A percentile compares a stretch with the other conserved stretches of the same genome.
Evolutionary conservation across 805 yeast genomes (phyloP).

Genomic region (Martiniozyma abietophila): DNA sequence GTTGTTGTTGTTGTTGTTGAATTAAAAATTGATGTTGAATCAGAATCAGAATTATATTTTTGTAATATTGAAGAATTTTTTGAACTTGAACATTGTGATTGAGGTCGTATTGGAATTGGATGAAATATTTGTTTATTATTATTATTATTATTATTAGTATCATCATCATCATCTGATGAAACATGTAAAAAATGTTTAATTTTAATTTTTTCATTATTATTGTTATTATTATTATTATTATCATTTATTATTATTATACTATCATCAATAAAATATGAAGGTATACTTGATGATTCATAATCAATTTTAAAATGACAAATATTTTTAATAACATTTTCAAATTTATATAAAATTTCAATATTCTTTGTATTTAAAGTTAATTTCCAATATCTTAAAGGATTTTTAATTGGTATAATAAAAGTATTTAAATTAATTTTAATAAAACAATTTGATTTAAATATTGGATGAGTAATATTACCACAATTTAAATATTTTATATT

Average conservation of each 20-base stretch:
- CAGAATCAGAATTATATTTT: background rate
- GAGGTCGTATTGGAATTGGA: slow-evolving; percentile 8
- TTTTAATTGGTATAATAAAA: slow-evolving; percentile 56
- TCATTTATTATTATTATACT: too few relatives aligned
- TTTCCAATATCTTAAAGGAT: slow-evolving; percentile 73
- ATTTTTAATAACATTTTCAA: slow-evolving; percentile 20
- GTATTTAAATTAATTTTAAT: slow-evolving; percentile 38
- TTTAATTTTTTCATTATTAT: too few relatives aligned
- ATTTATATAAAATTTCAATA: slow-evolving; percentile 17
- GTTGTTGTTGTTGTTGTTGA: too few relatives aligned
- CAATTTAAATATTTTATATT: slow-evolving; percentile 51
- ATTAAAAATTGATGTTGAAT: background rate
- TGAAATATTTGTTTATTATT: background rate
- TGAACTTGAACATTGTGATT: slow-evolving; percentile 4
- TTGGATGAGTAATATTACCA: slow-evolving; percentile 66
- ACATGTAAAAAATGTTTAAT: slow-evolving; percentile 4
- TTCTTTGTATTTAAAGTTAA: slow-evolving; percentile 31
- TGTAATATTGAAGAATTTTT: slow-evolving; percentile 8
- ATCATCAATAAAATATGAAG: too few relatives aligned
- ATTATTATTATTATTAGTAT: background rate
- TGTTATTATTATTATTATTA: too few relatives aligned
- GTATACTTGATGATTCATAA: too few relatives aligned
- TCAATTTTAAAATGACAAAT: slow-evolving; percentile 15
- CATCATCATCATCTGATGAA: slow-evolving; percentile 3
- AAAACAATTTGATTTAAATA: slow-evolving; percentile 54